phyloP scores from a whole-genome alignment of 2,329 filamentous ascomycete genomes.

The Fusarium udum region DNA sequence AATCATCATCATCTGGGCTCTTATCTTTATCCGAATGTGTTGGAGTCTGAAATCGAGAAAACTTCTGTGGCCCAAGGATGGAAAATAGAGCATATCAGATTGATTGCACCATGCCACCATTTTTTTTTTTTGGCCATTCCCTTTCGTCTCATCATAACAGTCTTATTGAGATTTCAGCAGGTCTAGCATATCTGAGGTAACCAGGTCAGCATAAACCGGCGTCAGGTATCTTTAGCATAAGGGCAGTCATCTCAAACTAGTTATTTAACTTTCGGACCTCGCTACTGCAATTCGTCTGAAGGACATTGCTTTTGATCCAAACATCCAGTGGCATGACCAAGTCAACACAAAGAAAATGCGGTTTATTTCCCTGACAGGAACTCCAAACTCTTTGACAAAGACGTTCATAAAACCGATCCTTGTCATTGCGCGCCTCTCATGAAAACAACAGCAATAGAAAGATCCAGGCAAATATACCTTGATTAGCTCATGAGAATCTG shows the following conservation, averaged over 20 bases:
- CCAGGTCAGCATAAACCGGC: neutral
- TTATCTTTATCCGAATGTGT: conserved; percentile 76
- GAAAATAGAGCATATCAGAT: neutral
- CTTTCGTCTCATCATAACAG: neutral
- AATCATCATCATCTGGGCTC: conserved; percentile 73
- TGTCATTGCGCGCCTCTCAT: conserved; percentile 1
- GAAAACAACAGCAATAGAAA: conserved; percentile 7
- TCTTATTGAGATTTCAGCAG: neutral
- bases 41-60: conserved; percentile 71
- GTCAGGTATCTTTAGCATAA: neutral
- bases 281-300: neutral
- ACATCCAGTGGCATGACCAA: neutral
- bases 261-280: neutral
- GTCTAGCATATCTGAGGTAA: neutral
- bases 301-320: neutral
- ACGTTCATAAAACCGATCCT: neutral
- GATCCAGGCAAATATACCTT: neutral
- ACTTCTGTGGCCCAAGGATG: conserved; percentile 80
- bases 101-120: neutral
- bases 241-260: neutral
- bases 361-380: neutral
- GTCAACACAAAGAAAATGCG: neutral
- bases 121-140: neutral
- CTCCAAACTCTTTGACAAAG: neutral
- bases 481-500: conserved; percentile 17